Base-by-base conservation (phyloP, 1,139 yeast species). In the Zygosaccharomyces pseudobailii region DNA sequence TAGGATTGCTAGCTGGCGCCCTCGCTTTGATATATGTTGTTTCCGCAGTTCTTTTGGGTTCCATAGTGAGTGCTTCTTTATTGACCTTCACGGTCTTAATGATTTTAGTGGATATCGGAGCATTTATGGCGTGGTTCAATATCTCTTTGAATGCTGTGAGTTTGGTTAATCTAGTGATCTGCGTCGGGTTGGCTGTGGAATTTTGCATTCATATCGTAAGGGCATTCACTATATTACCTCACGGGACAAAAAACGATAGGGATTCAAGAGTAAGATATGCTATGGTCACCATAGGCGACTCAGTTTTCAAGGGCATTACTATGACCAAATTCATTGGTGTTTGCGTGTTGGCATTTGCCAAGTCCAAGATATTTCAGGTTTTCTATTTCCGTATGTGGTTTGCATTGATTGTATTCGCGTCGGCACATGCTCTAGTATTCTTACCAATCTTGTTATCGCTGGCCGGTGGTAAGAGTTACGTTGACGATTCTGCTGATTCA, bases 371-470 rank as follows among this genome's bases (percentile, higher is more conserved):
- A 31, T 92, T 90, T 65, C 95, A 89, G 55, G 79, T 92, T 1
- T 92, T 87, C 65, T 92, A 92, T 63, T 92, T 92, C 73, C 70
- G 96, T 51, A 89, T 92, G 97, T 92, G 97, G 97, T 71, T 87
- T n/a, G 73, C 88, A 1, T 72, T 92, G 53, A 84, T 92, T 7
- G 55, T 84, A 2, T 72, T 87, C 45, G 95, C 96, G 1, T 82
- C 90, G 0, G 55, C 84, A 0, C 97, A 90, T 62, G 79, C 95
- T 2, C 73, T 92, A 45, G 74, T 86, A 36, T 78, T 90, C 49
- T 71, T 90, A 43, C 98, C 98, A 0, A 79, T 87, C 3, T 63
- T 84, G 24, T 71, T 90, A 40, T 76, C 89, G 36, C 70, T 74
- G 45, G 71, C 75, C 55, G 96, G 95, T 5, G 86, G 84, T 10